phyloP scores from a whole-genome alignment of 495 filamentous ascomycete genomes.

The Aeminium ludgeri region DNA sequence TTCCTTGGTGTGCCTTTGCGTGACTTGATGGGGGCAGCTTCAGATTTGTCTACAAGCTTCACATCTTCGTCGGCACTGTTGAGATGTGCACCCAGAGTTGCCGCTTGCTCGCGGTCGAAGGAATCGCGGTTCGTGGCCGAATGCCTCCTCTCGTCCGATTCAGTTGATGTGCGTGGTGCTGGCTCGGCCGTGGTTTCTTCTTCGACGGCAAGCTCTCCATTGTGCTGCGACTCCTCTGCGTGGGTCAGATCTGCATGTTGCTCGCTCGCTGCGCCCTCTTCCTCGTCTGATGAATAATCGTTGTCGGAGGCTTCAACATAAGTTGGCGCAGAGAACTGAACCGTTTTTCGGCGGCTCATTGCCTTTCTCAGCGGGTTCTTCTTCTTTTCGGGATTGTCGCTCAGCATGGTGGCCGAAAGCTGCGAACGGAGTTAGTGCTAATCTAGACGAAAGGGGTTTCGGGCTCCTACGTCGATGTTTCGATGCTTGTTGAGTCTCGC shows the following conservation, averaged over 20 bases:
- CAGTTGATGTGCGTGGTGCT: too few relatives aligned
- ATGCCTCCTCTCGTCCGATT: too few relatives aligned
- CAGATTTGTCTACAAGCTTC: conserved; percentile 11
- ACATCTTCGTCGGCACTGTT: conserved; percentile 9
- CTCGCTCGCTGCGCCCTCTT: conserved; percentile 31
- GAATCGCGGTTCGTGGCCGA: conserved; percentile 11
- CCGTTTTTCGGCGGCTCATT: conserved; percentile 75
- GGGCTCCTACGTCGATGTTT: conserved; percentile 73
- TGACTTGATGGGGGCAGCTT: conserved; percentile 36
- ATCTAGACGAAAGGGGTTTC: not conserved
- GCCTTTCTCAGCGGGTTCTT: conserved; percentile 82
- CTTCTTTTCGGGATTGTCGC: conserved; percentile 74
- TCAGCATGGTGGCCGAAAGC: conserved; percentile 87
- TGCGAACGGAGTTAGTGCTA: conserved; percentile 21
- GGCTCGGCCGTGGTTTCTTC: conserved; percentile 15
- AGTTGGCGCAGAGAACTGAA: conserved; percentile 71
- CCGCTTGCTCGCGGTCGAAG: conserved; percentile 13
- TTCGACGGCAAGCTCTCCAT: conserved; percentile 16
- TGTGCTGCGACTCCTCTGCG: conserved; percentile 14
- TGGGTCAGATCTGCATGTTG: conserved; percentile 8
- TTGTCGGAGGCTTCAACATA: conserved; percentile 83
- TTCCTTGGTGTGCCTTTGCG: conserved; percentile 74
- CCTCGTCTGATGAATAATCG: conserved; percentile 82
- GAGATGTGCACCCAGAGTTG: conserved; percentile 17
- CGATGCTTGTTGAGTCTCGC: conserved; percentile 93